Base-by-base conservation (phyloP, 371 early-diverging fungal genomes). In the Nematocida ausubeli region DNA sequence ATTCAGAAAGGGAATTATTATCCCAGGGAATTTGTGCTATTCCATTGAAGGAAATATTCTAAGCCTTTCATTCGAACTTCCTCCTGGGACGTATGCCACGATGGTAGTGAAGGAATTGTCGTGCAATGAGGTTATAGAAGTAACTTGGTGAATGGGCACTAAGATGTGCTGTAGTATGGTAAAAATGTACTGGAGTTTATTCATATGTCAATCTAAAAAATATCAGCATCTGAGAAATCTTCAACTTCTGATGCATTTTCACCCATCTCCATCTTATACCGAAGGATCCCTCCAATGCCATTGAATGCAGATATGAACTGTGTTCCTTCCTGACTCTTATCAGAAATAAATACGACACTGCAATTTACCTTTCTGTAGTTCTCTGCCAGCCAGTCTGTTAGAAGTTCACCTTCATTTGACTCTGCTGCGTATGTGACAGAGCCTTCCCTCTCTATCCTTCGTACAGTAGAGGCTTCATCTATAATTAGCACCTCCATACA, bases 231-330 rank as follows among this genome's bases (percentile, higher is more conserved):
- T 40, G 78, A 75, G 32, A 75, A 75, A 49, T 75, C 78, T 75
- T 75, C 78, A 50, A 75, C 71, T 14, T 82, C 84, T 16, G 82
- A 81, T 49, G 37, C 34, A 24, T 75, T 58, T 12, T 58, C 69
- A 2, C 50, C 78, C 34, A 81, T 70, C 4, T 92, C 90, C 78
- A 95, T 90, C 89, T 94, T 94, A 89, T 96, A 99, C 70, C 95
- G 91, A 67, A 98, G 89, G 35, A 96, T 85, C 37, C 95, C 99
- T 56, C 98, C 99, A 80, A 99, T 92, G 60, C 99, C 99, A 87
- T 98, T 98, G 88, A 99, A 98, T 32, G 97, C 98, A 85, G 92
- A 92, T 66, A 95, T 93, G 88, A 98, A 99, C 86, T 98, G 97
- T 42, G 94, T 89, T 55, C 98, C 98, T 87, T 98, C 98, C 80